Conservation (phyloP, 1,284 basidiomycete genomes). For the Marasmius tenuissimus region DNA sequence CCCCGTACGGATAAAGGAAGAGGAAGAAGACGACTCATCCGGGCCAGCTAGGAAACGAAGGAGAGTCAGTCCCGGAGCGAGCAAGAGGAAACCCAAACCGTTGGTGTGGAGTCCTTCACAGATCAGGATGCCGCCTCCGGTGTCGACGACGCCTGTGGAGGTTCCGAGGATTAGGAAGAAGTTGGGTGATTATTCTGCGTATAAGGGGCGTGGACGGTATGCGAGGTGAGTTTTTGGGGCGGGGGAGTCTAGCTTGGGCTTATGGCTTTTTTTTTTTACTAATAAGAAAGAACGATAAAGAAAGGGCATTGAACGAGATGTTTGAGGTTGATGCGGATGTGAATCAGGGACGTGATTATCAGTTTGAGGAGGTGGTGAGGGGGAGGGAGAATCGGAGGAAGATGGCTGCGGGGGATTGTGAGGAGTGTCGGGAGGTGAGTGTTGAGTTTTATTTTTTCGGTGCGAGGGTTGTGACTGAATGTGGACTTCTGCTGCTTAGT, state of each 20-base stretch:
- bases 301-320: constrained; percentile 56
- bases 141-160: constrained; percentile 15
- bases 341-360: constrained; percentile 67
- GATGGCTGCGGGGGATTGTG: constrained; percentile 81
- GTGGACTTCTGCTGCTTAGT: constrained; percentile 47
- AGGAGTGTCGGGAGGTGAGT: constrained; percentile 79
- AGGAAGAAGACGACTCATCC: too few relatives aligned
- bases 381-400: constrained; percentile 61
- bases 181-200: constrained; percentile 42
- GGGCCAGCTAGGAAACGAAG: background rate
- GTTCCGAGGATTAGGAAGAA: constrained; percentile 18
- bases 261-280: background rate
- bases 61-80: background rate
- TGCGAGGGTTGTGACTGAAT: background rate
- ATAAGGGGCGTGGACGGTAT: constrained; percentile 52
- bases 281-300: constrained; percentile 13
- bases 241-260: too few relatives aligned
- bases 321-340: constrained; percentile 66
- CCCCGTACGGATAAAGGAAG: too few relatives aligned
- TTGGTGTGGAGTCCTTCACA: background rate
- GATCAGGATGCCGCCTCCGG: background rate
- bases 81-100: too few relatives aligned
- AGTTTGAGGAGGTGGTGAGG: constrained; percentile 79
- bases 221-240: constrained; percentile 14
- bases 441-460: background rate